Conservation (phyloP, 2,329 filamentous ascomycete species). For the Fusarium chlamydosporum region DNA sequence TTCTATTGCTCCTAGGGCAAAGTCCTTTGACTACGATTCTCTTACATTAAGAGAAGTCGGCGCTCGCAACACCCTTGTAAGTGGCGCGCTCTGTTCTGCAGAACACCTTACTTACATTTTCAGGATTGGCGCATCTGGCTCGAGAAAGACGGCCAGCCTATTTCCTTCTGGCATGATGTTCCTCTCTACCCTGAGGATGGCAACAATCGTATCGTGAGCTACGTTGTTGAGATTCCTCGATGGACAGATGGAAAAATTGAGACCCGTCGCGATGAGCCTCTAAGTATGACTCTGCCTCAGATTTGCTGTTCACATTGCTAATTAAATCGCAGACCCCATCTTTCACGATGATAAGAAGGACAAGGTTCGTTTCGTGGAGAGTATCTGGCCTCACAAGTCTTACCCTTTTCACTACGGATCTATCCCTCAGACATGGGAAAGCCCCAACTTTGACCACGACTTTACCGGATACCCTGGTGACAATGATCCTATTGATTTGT, state of each 20-base stretch:
- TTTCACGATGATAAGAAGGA: conserved; percentile 59
- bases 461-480: conserved; percentile 58
- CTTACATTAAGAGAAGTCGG: conserved; percentile 56
- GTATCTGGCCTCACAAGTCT: conserved; percentile 60
- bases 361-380: conserved; percentile 58
- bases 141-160: conserved; percentile 57
- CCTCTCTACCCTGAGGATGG: conserved; percentile 56
- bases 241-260: conserved; percentile 61
- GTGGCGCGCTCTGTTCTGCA: neutral
- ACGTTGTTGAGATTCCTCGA: conserved; percentile 59
- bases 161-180: conserved; percentile 61
- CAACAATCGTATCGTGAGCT: conserved; percentile 56
- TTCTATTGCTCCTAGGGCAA: conserved; percentile 21
- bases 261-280: conserved; percentile 57
- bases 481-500: conserved; percentile 61
- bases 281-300: conserved; percentile 51
- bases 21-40: conserved; percentile 50
- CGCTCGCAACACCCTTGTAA: conserved; percentile 57
- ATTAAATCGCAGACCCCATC: conserved; percentile 54
- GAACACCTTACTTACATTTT: neutral
- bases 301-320: neutral
- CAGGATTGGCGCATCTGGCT: conserved; percentile 61
- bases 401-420: conserved; percentile 62
- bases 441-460: conserved; percentile 57
- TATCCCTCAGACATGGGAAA: conserved; percentile 62